Evolutionary conservation across 2,329 filamentous ascomycete species (phyloP), one percentile per base, ranked within the genome.

Genomic region (Aquanectria penicillioides): DNA sequence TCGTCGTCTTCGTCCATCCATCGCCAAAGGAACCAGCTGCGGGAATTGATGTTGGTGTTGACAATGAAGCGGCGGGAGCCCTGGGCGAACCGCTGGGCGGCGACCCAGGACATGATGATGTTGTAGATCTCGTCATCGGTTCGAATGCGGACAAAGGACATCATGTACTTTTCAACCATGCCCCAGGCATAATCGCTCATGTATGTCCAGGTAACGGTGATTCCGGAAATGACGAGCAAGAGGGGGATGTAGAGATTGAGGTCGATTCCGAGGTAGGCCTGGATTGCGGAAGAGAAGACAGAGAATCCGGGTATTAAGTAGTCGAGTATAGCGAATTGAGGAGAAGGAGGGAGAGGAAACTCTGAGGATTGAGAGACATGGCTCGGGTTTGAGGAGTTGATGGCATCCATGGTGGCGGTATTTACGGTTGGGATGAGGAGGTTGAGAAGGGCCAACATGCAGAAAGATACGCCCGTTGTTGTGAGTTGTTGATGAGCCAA

Each of bases 111-210:
- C 87, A 91, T 90, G 34, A 91, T 69, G 68, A 90, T 89, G 69
- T 88, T 88, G 77, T 90, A 92, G 55, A 90, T 85, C 71, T 92
- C 89, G 66, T 92, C 89, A 56, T 91, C 88, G 23, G 85, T 82
- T 38, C 87, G 83, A 33, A 92, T 84, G 65, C 89, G 85, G 15
- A 89, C 88, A 2, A 83, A 85, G 3, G 86, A 89, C 80, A 90
- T 87, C 65, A 89, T 82, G 66, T 89, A 77, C 6, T 76, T 67
- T 36, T 83, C 78, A 25, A 88, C 62, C 33, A 82, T 72, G 1
- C 73, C 70, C 76, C 79, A 83, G 11, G 85, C 56, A 64, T 80
- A 82, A 3, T 77, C 72, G 50, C 75, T 80, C 38, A 84, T 70
- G 64, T 89, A 89, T 60, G 79, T 79, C 76, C 83, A 83, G 9